phyloP scores from a whole-genome alignment of 108 stramenopile genomes.

The Fistulifera pelliculosa region DNA sequence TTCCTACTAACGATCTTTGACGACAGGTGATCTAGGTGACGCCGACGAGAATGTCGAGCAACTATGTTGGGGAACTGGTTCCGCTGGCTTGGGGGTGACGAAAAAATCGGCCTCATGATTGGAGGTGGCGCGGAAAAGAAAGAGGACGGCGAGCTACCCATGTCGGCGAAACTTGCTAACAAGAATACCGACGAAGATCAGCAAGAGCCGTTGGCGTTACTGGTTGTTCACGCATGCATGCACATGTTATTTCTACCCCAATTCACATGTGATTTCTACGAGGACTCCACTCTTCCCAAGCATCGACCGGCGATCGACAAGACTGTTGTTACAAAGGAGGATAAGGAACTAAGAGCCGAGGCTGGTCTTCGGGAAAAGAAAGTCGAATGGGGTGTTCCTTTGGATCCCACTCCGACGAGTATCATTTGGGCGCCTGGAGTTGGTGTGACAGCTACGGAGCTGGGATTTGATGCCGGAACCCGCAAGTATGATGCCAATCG shows the following conservation, averaged over 20 bases:
- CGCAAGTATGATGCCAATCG: constrained; percentile 89
- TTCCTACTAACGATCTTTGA: neutral
- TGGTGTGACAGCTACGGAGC: constrained; percentile 36
- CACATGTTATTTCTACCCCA: constrained; percentile 90
- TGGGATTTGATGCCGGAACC: constrained; percentile 36
- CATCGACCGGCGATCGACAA: neutral
- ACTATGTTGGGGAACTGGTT: constrained; percentile 71
- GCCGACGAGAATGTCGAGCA: constrained; percentile 67
- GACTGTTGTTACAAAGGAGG: constrained; percentile 20
- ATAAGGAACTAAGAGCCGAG: constrained; percentile 44
- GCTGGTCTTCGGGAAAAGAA: constrained; percentile 46
- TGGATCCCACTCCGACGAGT: constrained; percentile 45
- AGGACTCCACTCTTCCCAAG: constrained; percentile 36
- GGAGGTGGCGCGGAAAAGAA: constrained; percentile 17
- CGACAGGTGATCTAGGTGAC: constrained; percentile 67
- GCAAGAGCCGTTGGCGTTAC: constrained; percentile 80
- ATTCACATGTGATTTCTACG: constrained; percentile 90
- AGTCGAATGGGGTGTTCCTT: constrained; percentile 37
- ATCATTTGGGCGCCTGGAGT: constrained; percentile 74
- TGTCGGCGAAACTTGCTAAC: constrained; percentile 7
- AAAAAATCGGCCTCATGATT: constrained; percentile 44
- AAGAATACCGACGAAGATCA: constrained; percentile 40
- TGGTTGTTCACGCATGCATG: constrained; percentile 90
- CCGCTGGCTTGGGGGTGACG: constrained; percentile 22
- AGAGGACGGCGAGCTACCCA: constrained; percentile 7